These are phyloP conservation scores for Backusella australiensis DNA, from an alignment of 192 early-diverging fungal species.

Conservation along the genomic window DNA sequence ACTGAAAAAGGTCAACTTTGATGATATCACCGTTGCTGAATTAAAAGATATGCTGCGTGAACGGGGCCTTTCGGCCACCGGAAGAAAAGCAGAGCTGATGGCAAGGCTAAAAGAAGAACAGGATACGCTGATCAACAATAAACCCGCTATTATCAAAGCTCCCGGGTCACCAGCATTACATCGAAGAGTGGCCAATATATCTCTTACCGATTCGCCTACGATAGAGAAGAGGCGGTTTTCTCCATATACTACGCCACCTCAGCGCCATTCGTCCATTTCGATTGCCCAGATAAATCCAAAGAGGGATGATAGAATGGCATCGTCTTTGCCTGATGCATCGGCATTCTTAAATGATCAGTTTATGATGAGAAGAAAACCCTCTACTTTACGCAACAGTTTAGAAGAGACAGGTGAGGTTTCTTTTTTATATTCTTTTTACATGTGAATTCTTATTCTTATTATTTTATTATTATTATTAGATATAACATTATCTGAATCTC, in stretches of 20 bases:
- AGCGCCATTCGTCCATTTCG: background rate
- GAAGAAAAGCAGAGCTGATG: constrained; percentile 23
- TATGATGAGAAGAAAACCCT: constrained; percentile 2
- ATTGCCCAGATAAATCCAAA: background rate
- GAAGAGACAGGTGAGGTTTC: background rate
- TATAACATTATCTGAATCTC: background rate
- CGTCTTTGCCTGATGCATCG: background rate
- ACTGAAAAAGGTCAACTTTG: constrained; percentile 21
- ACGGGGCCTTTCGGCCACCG: background rate
- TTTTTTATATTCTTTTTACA: background rate
- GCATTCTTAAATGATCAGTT: constrained; percentile 2
- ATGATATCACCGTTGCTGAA: constrained; percentile 28
- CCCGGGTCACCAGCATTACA: background rate
- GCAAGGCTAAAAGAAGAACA: constrained; percentile 7
- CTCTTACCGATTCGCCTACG: background rate
- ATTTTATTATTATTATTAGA: background rate
- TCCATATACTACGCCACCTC: background rate
- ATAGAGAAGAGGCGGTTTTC: background rate
- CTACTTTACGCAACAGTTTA: background rate
- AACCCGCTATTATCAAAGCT: background rate
- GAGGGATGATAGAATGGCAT: background rate
- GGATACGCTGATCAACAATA: background rate
- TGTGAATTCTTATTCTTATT: background rate
- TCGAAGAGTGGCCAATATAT: background rate
- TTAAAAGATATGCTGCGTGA: constrained; percentile 23